Base-by-base conservation (phyloP, 768 basidiomycete species). In the Aureoboletus auriporus region DNA sequence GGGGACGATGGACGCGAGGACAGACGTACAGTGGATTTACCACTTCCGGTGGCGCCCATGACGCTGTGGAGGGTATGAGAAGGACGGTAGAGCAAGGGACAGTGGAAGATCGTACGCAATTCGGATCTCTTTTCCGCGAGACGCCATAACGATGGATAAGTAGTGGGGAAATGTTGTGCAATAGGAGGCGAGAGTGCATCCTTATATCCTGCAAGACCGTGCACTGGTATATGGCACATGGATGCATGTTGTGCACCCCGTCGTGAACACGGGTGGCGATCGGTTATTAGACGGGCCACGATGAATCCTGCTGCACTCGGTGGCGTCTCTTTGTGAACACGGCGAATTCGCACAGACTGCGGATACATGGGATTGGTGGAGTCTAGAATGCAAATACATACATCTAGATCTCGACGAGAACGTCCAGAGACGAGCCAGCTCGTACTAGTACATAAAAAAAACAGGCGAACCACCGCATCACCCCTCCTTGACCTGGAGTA, bases 31-130 rank as follows among this genome's bases (percentile, higher is more conserved):
- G 63, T 69, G 28, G 69, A 68, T 69, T 68, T 68, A 20, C 67
- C 67, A 61, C 65, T 69, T 49, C 67, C 67, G 16, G 67, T 68
- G 35, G 63, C 51, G 3, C 67, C 67, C 67, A 68, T 70, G 20
- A 68, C 59, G 3, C 66, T 68, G 68, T 52, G 12, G 29, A 35
- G 31, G 14, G 30, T 5, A 14, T 7, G 50, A 37, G 36, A 27
- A 44, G 3, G 43, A 42, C 11, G 31, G 2, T 16, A 20, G 44
- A 33, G 0, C 26, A 26, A 27, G 16, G 26, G 14, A 33, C 4
- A 17, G 30, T 9, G 12, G 10, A 7, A 10, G 30, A 23, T 5
- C 67, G 51, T 65, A 67, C 65, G 65, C 65, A 49, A 69, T 67
- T 50, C 61, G 57, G 42, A 69, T 58, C 20, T 69, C 65, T 46